phyloP scores from a whole-genome alignment of 1,139 yeast genomes.

The Suhomyces choctaworum region DNA sequence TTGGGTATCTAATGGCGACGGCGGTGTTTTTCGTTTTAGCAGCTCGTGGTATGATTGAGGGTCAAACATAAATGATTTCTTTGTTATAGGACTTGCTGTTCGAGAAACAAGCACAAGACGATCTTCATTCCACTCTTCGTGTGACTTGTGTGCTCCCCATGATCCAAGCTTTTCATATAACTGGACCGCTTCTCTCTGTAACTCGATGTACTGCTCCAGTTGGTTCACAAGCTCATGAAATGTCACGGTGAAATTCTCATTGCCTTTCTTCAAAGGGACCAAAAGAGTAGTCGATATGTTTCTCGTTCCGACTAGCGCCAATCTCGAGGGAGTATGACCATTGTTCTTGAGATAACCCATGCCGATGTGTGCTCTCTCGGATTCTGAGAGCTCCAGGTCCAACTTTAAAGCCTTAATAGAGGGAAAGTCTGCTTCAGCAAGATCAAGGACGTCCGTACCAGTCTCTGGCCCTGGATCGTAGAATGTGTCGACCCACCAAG shows the following conservation, averaged over 20 bases:
- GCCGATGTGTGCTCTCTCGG: conserved; percentile 14
- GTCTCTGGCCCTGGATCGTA: no score
- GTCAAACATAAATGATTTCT: neutral
- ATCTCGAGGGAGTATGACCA: conserved; percentile 18
- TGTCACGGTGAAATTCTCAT: no score
- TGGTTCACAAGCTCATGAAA: no score
- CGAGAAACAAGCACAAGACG: no score
- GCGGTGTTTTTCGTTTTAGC: neutral
- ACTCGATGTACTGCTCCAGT: no score
- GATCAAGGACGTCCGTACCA: no score
- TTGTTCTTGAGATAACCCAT: conserved; percentile 14
- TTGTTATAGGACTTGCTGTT: neutral
- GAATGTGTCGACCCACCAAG: conserved; percentile 16
- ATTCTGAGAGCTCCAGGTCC: no score
- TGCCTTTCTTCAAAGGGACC: conserved; percentile 10
- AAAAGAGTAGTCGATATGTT: conserved; percentile 4
- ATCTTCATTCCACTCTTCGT: no score
- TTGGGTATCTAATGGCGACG: neutral
- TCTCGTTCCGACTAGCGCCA: conserved; percentile 19
- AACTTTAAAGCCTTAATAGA: no score
- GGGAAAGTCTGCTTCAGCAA: no score
- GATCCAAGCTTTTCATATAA: neutral
- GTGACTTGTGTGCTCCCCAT: no score
- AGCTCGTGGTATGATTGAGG: neutral
- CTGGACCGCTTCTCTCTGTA: neutral